These are phyloP conservation scores for Vigna angularis DNA, from an alignment of 306 rosid genomes.

Conservation along the genomic window DNA sequence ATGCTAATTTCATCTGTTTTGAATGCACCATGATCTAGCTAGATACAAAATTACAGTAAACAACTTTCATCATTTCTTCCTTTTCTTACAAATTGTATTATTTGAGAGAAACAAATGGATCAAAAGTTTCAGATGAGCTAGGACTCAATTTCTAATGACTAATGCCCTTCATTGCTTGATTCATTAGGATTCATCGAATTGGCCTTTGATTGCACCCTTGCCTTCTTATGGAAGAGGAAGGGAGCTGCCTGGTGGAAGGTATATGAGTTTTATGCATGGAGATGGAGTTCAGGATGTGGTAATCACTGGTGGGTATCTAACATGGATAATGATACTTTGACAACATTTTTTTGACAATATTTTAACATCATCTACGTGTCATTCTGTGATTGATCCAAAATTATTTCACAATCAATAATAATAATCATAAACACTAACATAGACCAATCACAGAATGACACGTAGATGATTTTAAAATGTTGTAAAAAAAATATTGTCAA, in stretches of 20 bases:
- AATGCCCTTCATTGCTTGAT: slow-evolving; percentile 40
- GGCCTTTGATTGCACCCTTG: slow-evolving; percentile 90
- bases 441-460: no score
- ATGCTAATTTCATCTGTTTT: neutral
- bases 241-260: slow-evolving; percentile 89
- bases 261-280: slow-evolving; percentile 81
- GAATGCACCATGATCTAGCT: neutral
- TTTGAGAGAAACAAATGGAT: neutral
- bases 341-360: no score
- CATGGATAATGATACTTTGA: no score
- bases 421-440: no score
- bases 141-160: neutral
- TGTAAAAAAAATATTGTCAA: no score
- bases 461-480: no score
- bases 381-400: no score
- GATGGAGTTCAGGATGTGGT: slow-evolving; percentile 74
- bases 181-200: slow-evolving; percentile 64
- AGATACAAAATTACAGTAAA: no score
- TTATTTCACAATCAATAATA: no score
- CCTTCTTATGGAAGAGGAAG: slow-evolving; percentile 98
- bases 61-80: neutral
- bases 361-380: no score
- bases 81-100: neutral
- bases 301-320: slow-evolving; percentile 72
- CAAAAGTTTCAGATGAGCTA: neutral